A percentile compares a stretch with the other conserved stretches of the same genome.
Conservation (phyloP, 441 rosid species). For the Daphne laureola region DNA sequence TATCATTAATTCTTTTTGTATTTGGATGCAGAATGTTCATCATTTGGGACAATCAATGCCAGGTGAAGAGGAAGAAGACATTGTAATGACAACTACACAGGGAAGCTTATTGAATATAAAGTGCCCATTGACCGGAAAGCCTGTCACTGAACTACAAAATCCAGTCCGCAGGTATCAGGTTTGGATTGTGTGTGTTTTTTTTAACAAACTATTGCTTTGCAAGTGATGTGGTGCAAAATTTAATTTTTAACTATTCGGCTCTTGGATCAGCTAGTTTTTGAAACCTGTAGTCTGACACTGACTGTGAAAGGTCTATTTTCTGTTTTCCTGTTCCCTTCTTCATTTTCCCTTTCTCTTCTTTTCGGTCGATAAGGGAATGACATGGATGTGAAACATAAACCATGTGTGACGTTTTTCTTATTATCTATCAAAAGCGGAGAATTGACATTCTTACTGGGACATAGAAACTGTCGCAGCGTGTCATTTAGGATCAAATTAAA, state of each 20-base stretch:
- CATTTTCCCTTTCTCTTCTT: no score
- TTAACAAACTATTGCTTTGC: not conserved
- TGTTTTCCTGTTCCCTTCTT: no score
- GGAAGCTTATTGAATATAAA: constrained; percentile 56
- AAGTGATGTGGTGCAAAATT: no score
- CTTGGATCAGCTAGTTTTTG: not conserved
- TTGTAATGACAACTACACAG: constrained; percentile 85
- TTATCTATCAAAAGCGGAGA: no score
- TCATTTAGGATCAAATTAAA: no score
- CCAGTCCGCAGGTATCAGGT: constrained; percentile 86
- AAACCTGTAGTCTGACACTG: not conserved
- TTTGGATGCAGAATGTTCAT: constrained; percentile 60
- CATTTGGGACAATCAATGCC: constrained; percentile 86
- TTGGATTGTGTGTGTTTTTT: constrained; percentile 5
- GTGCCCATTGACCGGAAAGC: constrained; percentile 86
- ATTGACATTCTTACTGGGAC: no score
- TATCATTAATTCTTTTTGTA: no score
- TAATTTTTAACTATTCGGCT: not conserved
- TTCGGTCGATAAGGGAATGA: no score
- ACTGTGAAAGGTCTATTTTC: no score
- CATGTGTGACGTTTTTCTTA: no score
- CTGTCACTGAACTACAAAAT: constrained; percentile 55
- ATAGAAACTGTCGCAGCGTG: no score
- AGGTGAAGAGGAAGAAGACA: constrained; percentile 90
- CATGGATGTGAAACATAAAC: no score